These are phyloP conservation scores for Raphanus sativus DNA, from an alignment of 345 rosid genomes.

Conservation along the genomic window DNA sequence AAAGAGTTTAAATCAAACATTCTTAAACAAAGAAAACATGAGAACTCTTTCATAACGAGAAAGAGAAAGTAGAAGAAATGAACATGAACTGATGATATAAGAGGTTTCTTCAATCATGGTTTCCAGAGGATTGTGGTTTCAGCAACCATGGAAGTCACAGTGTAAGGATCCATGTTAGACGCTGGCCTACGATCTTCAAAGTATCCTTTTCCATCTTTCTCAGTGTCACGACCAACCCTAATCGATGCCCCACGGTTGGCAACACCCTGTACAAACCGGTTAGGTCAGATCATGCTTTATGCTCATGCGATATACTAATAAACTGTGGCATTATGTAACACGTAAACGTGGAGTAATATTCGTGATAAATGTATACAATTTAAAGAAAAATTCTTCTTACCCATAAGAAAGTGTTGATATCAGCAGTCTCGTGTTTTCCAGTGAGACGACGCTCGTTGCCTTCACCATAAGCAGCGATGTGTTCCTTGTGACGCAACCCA, in stretches of 20 bases:
- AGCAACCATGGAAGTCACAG: constrained; percentile 82
- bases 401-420: constrained; percentile 75
- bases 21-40: constrained; percentile 3
- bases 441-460: constrained; percentile 83
- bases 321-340: neutral
- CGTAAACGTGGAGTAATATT: neutral
- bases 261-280: constrained; percentile 31
- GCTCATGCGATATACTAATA: neutral
- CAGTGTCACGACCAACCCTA: constrained; percentile 80
- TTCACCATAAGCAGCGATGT: constrained; percentile 75
- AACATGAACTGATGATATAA: constrained; percentile 11
- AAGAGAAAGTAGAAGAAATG: constrained; percentile 7
- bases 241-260: constrained; percentile 87
- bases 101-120: constrained; percentile 37
- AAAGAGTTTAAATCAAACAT: constrained; percentile 1
- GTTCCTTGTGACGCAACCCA: constrained; percentile 68
- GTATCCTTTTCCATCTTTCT: constrained; percentile 71
- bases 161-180: constrained; percentile 91
- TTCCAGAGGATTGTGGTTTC: constrained; percentile 72
- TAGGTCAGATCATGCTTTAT: neutral
- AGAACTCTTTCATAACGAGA: constrained; percentile 3
- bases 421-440: constrained; percentile 81
- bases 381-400: constrained; percentile 31
- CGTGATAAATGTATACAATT: neutral
- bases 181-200: constrained; percentile 91